phyloP scores from a whole-genome alignment of 2,329 filamentous ascomycete genomes.

The Truncatella angustata region DNA sequence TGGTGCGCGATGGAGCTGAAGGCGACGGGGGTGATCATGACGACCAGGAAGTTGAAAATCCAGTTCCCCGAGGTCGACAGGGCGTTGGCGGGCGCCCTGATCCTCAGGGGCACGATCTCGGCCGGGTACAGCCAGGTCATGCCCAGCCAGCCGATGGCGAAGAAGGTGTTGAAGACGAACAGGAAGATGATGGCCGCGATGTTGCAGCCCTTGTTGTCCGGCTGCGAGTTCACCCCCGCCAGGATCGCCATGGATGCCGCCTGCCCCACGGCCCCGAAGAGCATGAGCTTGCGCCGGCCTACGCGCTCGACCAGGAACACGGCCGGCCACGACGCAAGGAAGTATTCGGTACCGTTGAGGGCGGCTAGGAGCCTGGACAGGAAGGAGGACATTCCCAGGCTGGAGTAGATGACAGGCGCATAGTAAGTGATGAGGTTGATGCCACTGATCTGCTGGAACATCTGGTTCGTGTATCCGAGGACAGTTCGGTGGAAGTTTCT shows the following conservation, averaged over 20 bases:
- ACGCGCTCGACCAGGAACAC: slow-evolving; percentile 64
- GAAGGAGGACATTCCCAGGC: slow-evolving; percentile 50
- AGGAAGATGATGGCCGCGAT: slow-evolving; percentile 37
- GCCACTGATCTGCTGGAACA: slow-evolving; percentile 51
- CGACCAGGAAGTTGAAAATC: slow-evolving; percentile 64
- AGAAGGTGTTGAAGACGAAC: slow-evolving; percentile 53
- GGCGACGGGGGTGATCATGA: slow-evolving; percentile 61
- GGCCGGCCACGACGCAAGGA: slow-evolving; percentile 57
- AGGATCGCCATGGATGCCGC: slow-evolving; percentile 65
- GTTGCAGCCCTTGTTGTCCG: slow-evolving; percentile 21
- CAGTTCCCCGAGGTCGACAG: slow-evolving; percentile 51
- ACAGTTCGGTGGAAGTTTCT: slow-evolving; percentile 53
- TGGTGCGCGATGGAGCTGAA: slow-evolving; percentile 57
- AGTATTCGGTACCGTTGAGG: slow-evolving; percentile 48
- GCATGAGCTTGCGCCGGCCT: slow-evolving; percentile 68
- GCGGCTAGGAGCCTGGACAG: slow-evolving; percentile 58
- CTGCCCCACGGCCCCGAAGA: slow-evolving; percentile 65
- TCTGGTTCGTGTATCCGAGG: slow-evolving; percentile 55
- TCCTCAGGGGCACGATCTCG: slow-evolving; percentile 51
- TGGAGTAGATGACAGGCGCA: slow-evolving; percentile 47
- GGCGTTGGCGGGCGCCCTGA: slow-evolving; percentile 57
- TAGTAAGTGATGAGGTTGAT: slow-evolving; percentile 44
- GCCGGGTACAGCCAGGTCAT: slow-evolving; percentile 60
- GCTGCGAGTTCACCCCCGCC: slow-evolving; percentile 38
- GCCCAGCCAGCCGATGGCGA: slow-evolving; percentile 51